These are phyloP conservation scores for Fusarium transvaalense DNA, from an alignment of 2,329 filamentous ascomycete species.

Conservation along the genomic window DNA sequence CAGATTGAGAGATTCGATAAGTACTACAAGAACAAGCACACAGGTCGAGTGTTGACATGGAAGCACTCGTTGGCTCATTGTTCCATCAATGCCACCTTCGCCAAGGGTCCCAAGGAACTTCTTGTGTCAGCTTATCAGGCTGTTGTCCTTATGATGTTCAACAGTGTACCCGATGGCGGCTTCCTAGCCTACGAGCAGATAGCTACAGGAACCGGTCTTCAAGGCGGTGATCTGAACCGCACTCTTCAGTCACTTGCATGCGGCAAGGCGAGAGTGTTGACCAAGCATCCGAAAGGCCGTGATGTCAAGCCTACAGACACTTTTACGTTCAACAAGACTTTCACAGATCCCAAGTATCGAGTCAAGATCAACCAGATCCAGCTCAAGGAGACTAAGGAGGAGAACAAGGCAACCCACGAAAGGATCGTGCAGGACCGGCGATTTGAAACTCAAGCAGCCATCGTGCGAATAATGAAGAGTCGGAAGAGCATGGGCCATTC, in stretches of 20 bases:
- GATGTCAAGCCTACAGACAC: conserved; percentile 84
- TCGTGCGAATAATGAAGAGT: conserved; percentile 97
- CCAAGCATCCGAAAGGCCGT: conserved; percentile 85
- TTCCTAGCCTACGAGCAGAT: conserved; percentile 82
- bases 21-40: conserved; percentile 92
- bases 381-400: conserved; percentile 92
- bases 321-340: conserved; percentile 83
- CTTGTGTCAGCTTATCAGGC: conserved; percentile 94
- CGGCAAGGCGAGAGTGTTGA: conserved; percentile 85
- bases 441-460: conserved; percentile 96
- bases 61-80: conserved; percentile 95
- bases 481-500: conserved; percentile 87
- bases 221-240: conserved; percentile 82
- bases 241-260: conserved; percentile 96
- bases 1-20: conserved; percentile 84
- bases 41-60: conserved; percentile 87
- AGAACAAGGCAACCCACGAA: conserved; percentile 94
- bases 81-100: conserved; percentile 83
- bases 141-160: conserved; percentile 90
- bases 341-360: conserved; percentile 84
- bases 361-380: conserved; percentile 99
- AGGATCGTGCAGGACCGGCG: conserved; percentile 89
- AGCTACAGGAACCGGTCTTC: conserved; percentile 77
- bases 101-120: conserved; percentile 85
- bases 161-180: conserved; percentile 70